phyloP scores from a whole-genome alignment of 2,329 filamentous ascomycete genomes.

The Endoconidiophora polonica region DNA sequence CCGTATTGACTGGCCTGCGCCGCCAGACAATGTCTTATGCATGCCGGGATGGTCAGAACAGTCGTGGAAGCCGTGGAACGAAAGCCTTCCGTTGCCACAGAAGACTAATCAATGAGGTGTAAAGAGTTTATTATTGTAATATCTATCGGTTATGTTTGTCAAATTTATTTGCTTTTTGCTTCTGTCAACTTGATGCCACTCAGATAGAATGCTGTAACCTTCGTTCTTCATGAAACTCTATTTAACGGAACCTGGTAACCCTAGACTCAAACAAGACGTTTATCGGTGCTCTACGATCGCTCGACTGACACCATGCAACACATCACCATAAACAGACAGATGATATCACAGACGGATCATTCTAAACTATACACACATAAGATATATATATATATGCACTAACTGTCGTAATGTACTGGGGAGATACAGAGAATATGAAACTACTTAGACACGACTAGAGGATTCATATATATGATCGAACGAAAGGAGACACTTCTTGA shows the following conservation, averaged over 20 bases:
- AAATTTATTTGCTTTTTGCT: not conserved
- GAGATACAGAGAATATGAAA: too few species aligned
- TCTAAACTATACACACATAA: too few species aligned
- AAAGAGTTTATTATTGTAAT: not conserved
- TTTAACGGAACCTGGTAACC: not conserved
- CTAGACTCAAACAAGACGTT: not conserved
- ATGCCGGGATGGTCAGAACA: slow-evolving; percentile 27
- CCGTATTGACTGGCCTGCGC: slow-evolving; percentile 28
- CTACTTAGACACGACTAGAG: not conserved
- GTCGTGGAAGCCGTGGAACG: slow-evolving; percentile 27
- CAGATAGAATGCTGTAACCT: too few species aligned
- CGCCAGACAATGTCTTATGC: slow-evolving; percentile 31
- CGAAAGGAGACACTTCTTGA: not conserved
- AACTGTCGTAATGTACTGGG: too few species aligned
- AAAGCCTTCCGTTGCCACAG: slow-evolving; percentile 13
- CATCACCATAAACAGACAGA: too few species aligned
- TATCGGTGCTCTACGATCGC: too few species aligned
- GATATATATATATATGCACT: too few species aligned
- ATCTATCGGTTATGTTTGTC: too few species aligned
- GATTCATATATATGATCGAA: not conserved
- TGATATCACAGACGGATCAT: too few species aligned
- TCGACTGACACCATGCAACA: too few species aligned
- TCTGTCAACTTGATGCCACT: not conserved
- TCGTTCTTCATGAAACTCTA: too few species aligned
- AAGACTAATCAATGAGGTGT: not conserved